Evolutionary conservation across 2,329 filamentous ascomycete genomes (phyloP).

Genomic region (Microcyclosporella mali): DNA sequence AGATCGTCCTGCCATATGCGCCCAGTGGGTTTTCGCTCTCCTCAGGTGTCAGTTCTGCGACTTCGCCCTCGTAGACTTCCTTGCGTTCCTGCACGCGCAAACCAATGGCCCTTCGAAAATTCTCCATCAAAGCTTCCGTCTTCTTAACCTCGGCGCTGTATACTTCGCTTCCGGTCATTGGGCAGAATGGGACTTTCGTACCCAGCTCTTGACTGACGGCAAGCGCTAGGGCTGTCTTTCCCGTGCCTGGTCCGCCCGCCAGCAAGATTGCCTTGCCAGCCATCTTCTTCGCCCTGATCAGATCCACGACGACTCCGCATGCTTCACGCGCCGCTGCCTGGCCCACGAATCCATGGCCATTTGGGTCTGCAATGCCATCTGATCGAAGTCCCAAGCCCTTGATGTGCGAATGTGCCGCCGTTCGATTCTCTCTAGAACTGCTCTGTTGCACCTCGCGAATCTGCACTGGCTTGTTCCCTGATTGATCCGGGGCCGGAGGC

Average conservation of each 20-base stretch:
- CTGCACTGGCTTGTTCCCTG: conserved; percentile 29
- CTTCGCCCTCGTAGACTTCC: conserved; percentile 98
- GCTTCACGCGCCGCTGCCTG: conserved; percentile 88
- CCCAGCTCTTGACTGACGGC: conserved; percentile 95
- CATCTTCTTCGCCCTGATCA: conserved; percentile 97
- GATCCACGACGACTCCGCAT: conserved; percentile 89
- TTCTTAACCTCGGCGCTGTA: conserved; percentile 99
- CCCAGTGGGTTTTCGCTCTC: conserved; percentile 97
- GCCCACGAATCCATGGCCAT: conserved; percentile 79
- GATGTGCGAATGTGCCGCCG: conserved; percentile 95
- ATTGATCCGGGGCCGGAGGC: conserved; percentile 19
- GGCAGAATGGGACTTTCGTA: conserved; percentile 97
- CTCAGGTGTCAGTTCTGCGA: conserved; percentile 93
- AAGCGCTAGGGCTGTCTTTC: conserved; percentile 92
- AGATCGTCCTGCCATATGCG: conserved; percentile 95
- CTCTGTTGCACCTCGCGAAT: conserved; percentile 32
- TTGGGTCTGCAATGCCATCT: conserved; percentile 78
- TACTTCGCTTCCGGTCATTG: conserved; percentile 95
- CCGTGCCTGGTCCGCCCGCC: conserved; percentile 89
- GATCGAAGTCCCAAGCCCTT: conserved; percentile 81
- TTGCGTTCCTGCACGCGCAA: conserved; percentile 97
- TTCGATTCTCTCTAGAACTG: conserved; percentile 74
- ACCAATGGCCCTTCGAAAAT: conserved; percentile 93
- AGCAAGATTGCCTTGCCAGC: conserved; percentile 87
- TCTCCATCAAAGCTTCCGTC: conserved; percentile 98